Evolutionary conservation across 108 stramenopile species (phyloP).

Genomic region (Fistulifera pelliculosa): DNA sequence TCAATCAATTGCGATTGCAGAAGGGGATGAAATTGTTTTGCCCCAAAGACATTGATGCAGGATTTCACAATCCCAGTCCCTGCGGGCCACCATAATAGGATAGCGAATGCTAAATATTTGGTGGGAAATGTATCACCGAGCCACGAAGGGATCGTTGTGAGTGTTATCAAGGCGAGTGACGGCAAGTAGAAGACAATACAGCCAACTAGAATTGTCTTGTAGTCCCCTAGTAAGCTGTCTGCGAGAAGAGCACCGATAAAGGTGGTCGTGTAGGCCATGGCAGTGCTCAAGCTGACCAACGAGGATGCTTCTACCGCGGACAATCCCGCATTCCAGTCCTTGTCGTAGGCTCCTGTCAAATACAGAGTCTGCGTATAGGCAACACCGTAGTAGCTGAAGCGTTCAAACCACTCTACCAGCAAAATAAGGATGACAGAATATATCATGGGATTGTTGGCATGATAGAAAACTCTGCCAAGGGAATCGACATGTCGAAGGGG

Average conservation of each 20-base stretch:
- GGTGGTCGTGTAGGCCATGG: constrained; percentile 76
- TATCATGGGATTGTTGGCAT: constrained; percentile 44
- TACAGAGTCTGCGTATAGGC: constrained; percentile 77
- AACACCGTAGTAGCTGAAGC: constrained; percentile 77
- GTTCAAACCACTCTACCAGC: constrained; percentile 74
- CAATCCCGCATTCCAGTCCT: constrained; percentile 67
- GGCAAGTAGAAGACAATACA: constrained; percentile 61
- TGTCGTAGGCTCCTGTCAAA: constrained; percentile 71
- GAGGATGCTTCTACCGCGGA: constrained; percentile 50
- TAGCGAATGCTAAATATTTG: constrained; percentile 30
- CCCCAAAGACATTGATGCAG: constrained; percentile 81
- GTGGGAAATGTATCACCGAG: constrained; percentile 54
- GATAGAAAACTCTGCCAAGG: constrained; percentile 32
- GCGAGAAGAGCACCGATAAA: constrained; percentile 75
- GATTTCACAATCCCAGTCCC: constrained; percentile 80
- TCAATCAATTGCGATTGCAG: constrained; percentile 72
- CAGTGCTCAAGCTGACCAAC: constrained; percentile 63
- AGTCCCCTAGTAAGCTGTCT: constrained; percentile 69
- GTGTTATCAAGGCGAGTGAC: constrained; percentile 56
- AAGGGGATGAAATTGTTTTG: constrained; percentile 81
- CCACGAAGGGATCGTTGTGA: constrained; percentile 53
- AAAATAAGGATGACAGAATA: constrained; percentile 72
- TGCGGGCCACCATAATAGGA: constrained; percentile 66
- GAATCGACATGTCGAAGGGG: constrained; percentile 63
- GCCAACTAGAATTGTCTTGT: constrained; percentile 56